Evolutionary conservation across 441 rosid genomes (phyloP).

Genomic region (Arabidopsis lyrata): DNA sequence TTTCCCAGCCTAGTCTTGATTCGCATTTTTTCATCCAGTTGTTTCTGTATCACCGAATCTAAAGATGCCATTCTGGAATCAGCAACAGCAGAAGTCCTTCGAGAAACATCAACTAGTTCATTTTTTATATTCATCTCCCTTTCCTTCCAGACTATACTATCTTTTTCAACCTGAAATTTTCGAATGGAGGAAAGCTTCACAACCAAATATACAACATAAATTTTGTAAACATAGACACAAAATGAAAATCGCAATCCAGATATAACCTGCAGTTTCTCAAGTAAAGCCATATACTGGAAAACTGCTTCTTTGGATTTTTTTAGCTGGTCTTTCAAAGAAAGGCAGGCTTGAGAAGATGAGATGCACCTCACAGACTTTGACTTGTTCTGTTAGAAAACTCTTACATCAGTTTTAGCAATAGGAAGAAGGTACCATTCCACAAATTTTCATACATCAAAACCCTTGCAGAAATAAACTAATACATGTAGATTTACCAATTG

Average conservation of each 20-base stretch:
- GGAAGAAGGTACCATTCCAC: slow-evolving; percentile 41
- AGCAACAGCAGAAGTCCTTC: slow-evolving; percentile 70
- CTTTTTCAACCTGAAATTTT: slow-evolving; percentile 84
- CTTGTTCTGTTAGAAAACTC: slow-evolving; percentile 65
- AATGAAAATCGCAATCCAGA: slow-evolving; percentile 66
- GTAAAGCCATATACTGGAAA: slow-evolving; percentile 68
- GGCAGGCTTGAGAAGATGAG: slow-evolving; percentile 74
- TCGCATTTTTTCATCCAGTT: slow-evolving; percentile 62
- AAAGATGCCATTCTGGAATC: slow-evolving; percentile 76
- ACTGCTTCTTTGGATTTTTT: slow-evolving; percentile 81
- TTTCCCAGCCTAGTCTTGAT: slow-evolving; percentile 75
- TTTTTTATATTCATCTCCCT: slow-evolving; percentile 76
- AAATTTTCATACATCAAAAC: slow-evolving; percentile 24
- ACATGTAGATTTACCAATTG: slow-evolving; percentile 16
- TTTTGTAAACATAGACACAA: slow-evolving; percentile 46
- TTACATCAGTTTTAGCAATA: slow-evolving; percentile 45
- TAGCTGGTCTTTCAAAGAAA: slow-evolving; percentile 73
- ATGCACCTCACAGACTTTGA: slow-evolving; percentile 77
- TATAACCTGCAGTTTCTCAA: slow-evolving; percentile 97
- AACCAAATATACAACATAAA: slow-evolving; percentile 42
- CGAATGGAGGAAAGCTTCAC: slow-evolving; percentile 43
- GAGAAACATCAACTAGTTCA: slow-evolving; percentile 80
- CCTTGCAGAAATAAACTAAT: slow-evolving; percentile 4
- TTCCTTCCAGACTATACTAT: slow-evolving; percentile 85
- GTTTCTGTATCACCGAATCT: slow-evolving; percentile 71